A percentile compares a stretch with the other conserved stretches of the same genome.
These are phyloP conservation scores for Petunia axillaris DNA, from an alignment of 257 asterid species.

Conservation along the genomic window DNA sequence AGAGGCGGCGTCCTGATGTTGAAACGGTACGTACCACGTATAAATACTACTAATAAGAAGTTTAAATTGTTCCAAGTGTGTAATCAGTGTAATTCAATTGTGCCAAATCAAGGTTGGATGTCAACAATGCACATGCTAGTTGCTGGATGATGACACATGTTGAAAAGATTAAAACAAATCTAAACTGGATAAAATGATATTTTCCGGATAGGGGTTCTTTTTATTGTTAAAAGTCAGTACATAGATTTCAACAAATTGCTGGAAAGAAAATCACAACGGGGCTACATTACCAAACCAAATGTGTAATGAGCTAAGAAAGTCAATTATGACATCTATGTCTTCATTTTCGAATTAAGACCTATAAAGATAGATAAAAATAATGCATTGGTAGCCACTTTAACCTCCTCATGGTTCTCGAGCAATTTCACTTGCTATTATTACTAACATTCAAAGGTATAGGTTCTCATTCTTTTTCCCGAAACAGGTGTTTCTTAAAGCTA, in stretches of 20 bases:
- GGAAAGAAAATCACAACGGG: too few species aligned
- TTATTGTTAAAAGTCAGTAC: too few species aligned
- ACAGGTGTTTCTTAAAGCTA: conserved; percentile 94
- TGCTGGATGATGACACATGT: background rate
- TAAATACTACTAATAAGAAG: background rate
- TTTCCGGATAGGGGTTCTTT: background rate
- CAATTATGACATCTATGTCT: too few species aligned
- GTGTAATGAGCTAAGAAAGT: too few species aligned
- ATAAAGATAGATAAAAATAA: background rate
- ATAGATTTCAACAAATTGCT: too few species aligned
- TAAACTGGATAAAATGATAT: conserved; percentile 16
- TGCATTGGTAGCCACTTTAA: conserved; percentile 13
- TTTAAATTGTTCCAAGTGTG: background rate
- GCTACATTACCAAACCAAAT: too few species aligned
- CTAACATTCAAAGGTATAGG: conserved; percentile 5
- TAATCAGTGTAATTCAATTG: conserved; percentile 1
- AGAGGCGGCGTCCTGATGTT: conserved; percentile 89
- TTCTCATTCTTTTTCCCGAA: conserved; percentile 20
- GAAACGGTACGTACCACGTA: conserved; percentile 64
- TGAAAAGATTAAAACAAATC: conserved; percentile 8
- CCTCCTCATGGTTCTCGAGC: conserved; percentile 10
- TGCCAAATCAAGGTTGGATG: conserved; percentile 17
- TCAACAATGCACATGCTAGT: conserved; percentile 1
- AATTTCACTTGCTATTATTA: background rate
- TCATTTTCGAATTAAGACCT: too few species aligned